Base-by-base conservation (phyloP, 257 asterid species). In the Rhazya stricta region DNA sequence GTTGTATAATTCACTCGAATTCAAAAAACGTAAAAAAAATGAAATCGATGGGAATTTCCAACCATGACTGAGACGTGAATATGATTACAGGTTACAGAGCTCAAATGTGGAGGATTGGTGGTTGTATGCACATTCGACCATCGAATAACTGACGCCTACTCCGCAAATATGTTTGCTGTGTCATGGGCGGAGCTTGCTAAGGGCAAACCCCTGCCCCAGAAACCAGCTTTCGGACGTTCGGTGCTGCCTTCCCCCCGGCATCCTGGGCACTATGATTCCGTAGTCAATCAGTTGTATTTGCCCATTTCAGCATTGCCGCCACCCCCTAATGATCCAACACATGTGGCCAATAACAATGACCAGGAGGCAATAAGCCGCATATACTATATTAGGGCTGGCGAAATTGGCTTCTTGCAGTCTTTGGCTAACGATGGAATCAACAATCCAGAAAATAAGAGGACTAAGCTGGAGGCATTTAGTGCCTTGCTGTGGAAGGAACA, bases 401-500 rank as follows among this genome's bases (percentile, higher is more conserved):
- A 73, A 4, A 60, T 87, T 73, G 45, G 15, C 53, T 57, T 50
- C 51, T 85, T 88, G 77, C 96, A 88, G 43, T 62, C 81, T 15
- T 27, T 73, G 30, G 91, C 91, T 43, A 89, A 87, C 71, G 5
- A 23, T 2, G 79, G 76, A 65, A 34, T 6, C 5, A 66, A 37
- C 6, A 10, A 34, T 63, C 0, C 13, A 4, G 29, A 46, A 48
- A 25, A n/a, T 1, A 74, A 75, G 48, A 81, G 84, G 71, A 86
- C 81, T 0, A 91, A 91, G 77, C 65, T 87, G 12, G 91, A 86
- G 73, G 85, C 91, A 0, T 89, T 91, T 77, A 81, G 88, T 74
- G 90, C 88, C 3, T 91, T 83, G 76, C 83, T 91, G 37, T 91
- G 97, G 97, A 89, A 86, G 78, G n/a, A n/a, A n/a, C n/a, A n/a